phyloP scores from a whole-genome alignment of 1,284 basidiomycete species.

The Moesziomyces sp. region DNA sequence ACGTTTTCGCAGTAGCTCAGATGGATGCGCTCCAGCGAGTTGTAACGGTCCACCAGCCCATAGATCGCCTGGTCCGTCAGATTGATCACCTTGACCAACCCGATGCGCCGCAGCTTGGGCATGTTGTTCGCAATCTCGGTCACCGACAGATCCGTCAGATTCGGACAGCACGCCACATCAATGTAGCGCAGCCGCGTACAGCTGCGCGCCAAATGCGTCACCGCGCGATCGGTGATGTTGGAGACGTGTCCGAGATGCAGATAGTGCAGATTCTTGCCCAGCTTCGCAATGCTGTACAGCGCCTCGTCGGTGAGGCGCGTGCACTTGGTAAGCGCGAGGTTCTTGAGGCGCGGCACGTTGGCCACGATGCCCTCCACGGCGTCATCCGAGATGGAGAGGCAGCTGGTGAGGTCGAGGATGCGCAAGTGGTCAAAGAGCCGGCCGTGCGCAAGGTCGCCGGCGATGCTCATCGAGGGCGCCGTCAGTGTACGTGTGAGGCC shows the following conservation, averaged over 20 bases:
- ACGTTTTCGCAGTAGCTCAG: constrained; percentile 97
- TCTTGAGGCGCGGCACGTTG: constrained; percentile 89
- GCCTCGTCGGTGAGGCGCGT: constrained; percentile 83
- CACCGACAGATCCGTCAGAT: constrained; percentile 91
- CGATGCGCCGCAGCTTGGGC: constrained; percentile 91
- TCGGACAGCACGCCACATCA: constrained; percentile 94
- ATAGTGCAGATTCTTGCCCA: constrained; percentile 93
- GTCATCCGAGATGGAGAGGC: constrained; percentile 83
- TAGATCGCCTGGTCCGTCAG: constrained; percentile 93
- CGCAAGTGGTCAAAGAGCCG: constrained; percentile 63
- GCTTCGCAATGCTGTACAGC: constrained; percentile 83
- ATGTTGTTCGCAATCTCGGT: constrained; percentile 85
- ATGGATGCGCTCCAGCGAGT: constrained; percentile 89
- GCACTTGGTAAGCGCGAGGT: constrained; percentile 92
- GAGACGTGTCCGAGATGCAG: constrained; percentile 92
- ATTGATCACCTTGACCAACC: constrained; percentile 88
- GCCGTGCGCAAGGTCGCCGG: constrained; percentile 35
- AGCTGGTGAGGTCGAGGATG: constrained; percentile 76
- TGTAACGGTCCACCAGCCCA: constrained; percentile 78
- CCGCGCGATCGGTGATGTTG: constrained; percentile 86
- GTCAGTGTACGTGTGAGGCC: constrained; percentile 22
- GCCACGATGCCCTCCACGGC: constrained; percentile 89
- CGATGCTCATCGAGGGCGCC: constrained; percentile 6
- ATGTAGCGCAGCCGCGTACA: constrained; percentile 96
- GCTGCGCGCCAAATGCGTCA: constrained; percentile 82